Evolutionary conservation across 768 basidiomycete species (phyloP).

Genomic region (Agrocybe praecox): DNA sequence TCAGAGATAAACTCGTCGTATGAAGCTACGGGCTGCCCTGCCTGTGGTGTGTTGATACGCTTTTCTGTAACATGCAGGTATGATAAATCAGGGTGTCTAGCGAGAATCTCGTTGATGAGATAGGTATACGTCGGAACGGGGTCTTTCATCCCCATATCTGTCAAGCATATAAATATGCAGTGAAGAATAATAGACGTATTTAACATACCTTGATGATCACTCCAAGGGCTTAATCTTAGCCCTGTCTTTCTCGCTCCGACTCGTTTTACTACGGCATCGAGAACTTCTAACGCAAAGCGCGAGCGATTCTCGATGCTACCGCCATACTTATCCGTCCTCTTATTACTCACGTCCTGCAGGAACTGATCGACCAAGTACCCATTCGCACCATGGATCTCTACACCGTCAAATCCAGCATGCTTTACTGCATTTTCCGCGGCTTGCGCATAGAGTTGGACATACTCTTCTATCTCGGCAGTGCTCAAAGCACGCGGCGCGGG

Average conservation of each 20-base stretch:
- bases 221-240: conserved; percentile 63
- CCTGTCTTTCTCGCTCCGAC: conserved; percentile 58
- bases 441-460: conserved; percentile 48
- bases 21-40: conserved; percentile 1
- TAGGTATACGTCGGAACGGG: conserved; percentile 58
- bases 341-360: conserved; percentile 56
- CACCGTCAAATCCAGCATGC: conserved; percentile 68
- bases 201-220: conserved; percentile 35
- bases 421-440: conserved; percentile 59
- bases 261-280: conserved; percentile 49
- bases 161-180: background rate
- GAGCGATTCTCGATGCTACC: conserved; percentile 64
- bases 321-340: conserved; percentile 67
- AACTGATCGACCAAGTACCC: conserved; percentile 64
- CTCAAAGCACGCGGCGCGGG: conserved; percentile 44
- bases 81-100: conserved; percentile 43
- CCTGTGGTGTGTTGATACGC: conserved; percentile 14
- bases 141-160: conserved; percentile 56
- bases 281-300: conserved; percentile 57
- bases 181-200: background rate
- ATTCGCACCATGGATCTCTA: conserved; percentile 50
- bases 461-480: conserved; percentile 49
- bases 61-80: conserved; percentile 57
- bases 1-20: conserved; percentile 11
- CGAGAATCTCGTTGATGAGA: conserved; percentile 41